A percentile compares a stretch with the other conserved stretches of the same genome.
Conservation (phyloP, 2,329 filamentous ascomycete genomes). For the Orbilia oligospora region DNA sequence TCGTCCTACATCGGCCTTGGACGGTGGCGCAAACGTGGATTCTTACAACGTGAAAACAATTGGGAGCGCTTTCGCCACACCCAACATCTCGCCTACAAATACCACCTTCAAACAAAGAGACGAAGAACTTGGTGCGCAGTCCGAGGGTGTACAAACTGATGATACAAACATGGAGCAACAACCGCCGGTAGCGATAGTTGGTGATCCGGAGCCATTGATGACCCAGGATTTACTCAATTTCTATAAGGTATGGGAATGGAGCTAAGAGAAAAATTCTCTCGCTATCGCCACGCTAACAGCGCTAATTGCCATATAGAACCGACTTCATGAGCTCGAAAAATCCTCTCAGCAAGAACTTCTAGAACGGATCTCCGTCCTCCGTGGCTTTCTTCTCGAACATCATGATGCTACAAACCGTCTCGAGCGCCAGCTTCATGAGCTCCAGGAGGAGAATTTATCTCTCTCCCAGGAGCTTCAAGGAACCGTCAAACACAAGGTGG, state of each 20-base stretch:
- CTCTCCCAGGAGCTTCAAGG: conserved; percentile 48
- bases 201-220: conserved; percentile 61
- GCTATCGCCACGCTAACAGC: neutral
- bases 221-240: conserved; percentile 59
- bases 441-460: conserved; percentile 54
- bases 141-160: conserved; percentile 15
- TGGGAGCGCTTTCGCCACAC: conserved; percentile 28
- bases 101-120: conserved; percentile 10
- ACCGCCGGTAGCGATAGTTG: conserved; percentile 59
- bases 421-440: conserved; percentile 58
- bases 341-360: conserved; percentile 55
- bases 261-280: neutral
- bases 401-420: conserved; percentile 58
- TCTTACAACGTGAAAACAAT: conserved; percentile 15
- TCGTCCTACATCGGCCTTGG: conserved; percentile 30
- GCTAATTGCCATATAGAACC: conserved; percentile 36
- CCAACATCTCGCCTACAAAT: conserved; percentile 22
- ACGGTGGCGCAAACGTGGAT: conserved; percentile 15
- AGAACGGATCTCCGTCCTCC: conserved; percentile 55
- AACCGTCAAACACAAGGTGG: conserved; percentile 49
- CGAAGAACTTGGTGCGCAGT: conserved; percentile 1
- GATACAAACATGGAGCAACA: conserved; percentile 50
- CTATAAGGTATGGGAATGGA: conserved; percentile 50
- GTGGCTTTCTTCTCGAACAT: conserved; percentile 57
- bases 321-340: conserved; percentile 54